Base-by-base conservation (phyloP, 768 basidiomycete genomes). In the Mycena indigotica region DNA sequence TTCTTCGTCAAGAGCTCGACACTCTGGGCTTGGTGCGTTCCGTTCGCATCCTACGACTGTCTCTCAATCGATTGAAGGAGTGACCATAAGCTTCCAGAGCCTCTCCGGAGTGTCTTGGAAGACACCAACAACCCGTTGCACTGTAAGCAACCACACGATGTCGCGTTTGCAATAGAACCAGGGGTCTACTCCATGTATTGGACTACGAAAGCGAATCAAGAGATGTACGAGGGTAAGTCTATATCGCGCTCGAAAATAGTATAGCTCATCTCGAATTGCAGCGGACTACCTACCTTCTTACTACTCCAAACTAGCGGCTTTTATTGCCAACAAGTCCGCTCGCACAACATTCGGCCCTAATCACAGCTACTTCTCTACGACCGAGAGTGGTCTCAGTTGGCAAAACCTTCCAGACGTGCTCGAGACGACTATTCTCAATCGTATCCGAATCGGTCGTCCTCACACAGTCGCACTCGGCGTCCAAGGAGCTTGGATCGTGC, bases 11-110 rank as follows among this genome's bases (percentile, higher is more conserved):
- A 58, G 46, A 28, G 19, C 2, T 50, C 55, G 10, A 25, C 57
- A 2, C 30, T 40, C 3, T 62, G 61, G 61, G 61, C 53, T 19
- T 62, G 61, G 61, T 62, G 10, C 30, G 61, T 50, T 16, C 35
- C 10, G n/a, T 38, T n/a, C n/a, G n/a, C 10, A 38, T 38, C n/a
- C 35, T 10, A 10, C n/a, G 35, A 10, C 10, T 10, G 35, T 38
- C 12, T 10, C 35, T 38, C 12, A 16, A 26, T 21, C 21, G 6
- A 35, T 49, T 55, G 58, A n/a, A 38, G 35, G 35, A 38, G 35
- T n/a, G 35, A 38, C 35, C 35, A 38, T 19, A 44, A 44, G 8
- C 8, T 44, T 8, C 41, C 41, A 21, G 41, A 6, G 4, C 2
- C 51, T 1, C 46, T 61, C 23, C 50, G 40, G 5, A 28, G 21